Base-by-base conservation (phyloP, 306 rosid species). In the Cicer judaicum region DNA sequence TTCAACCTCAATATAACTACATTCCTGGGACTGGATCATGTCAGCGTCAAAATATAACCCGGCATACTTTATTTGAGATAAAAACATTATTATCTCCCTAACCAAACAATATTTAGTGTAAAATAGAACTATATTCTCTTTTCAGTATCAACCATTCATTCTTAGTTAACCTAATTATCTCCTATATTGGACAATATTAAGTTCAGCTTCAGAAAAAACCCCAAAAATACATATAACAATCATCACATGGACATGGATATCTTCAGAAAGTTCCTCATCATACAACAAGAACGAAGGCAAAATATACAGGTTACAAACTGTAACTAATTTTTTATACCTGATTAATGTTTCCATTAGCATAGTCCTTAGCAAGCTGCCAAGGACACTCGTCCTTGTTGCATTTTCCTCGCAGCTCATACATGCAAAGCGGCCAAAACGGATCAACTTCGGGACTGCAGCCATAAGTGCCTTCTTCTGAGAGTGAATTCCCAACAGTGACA, bases 301-400 rank as follows among this genome's bases (percentile, higher is more conserved):
- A 48, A 67, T 55, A 60, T 47, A 57, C 9, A 70, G 41, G 67
- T 64, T 42, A 55, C 13, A 44, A 56, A 68, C 76, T 16, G 72
- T 39, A 48, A 68, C 7, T 62, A 67, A 68, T 36, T 39, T 62
- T n/a, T n/a, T 78, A 81, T 89, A 93, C 98, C 98, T 77, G 81
- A 73, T 60, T n/a, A 75, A 64, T 55, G 74, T 54, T 82, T 48
- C 50, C 75, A 75, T 75, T 78, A 78, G 70, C 57, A 54, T 86
- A 83, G 88, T 93, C 93, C 84, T 80, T 88, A 39, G 82, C 73
- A 73, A 91, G 98, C 84, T 91, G 98, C 98, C 98, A 94, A 64
- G 96, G 97, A 61, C 96, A 94, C 80, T 89, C 96, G n/a, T 94
- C 94, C 80, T 94, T 87, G 93, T 94, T 94, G 91, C 98, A 94